Evolutionary conservation across 805 yeast species (phyloP), one percentile per base, ranked within the genome.

Genomic region (Saccharomycopsis schoenii): DNA sequence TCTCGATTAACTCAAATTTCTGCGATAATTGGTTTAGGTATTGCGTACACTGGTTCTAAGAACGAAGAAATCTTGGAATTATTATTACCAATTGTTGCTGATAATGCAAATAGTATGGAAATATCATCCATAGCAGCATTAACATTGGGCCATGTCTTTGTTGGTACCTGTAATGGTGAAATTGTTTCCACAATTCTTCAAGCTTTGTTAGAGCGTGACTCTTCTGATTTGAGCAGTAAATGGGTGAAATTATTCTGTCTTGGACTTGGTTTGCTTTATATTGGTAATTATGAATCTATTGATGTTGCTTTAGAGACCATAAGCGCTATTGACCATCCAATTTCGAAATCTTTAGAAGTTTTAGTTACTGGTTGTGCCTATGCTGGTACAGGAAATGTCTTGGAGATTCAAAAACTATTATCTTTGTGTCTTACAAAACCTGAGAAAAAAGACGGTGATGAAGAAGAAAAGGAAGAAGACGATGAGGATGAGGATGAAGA

Each of bases 381-480:
- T 75, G 96, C 97, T 11, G 99, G 98, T 65, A 90, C 98, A 47
- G 99, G 99, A 67, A 94, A 94, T 71, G 99, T 94, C 39, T 80
- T 94, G 64, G 94, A 92, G 76, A 88, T 94, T 64, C 99, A 94
- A 77, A 84, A 89, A 43, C 79, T 94, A 69, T 83, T 94, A 70
- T 87, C 96, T 6, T 41, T 57, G 25, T 63, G 66, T 40, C 58
- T 63, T 25, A 41, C 59, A 17, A 50, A 58, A 15, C 36, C 58
- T 6, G 70, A 70, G 57, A 81, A 82, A 55, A 79, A 78, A 61
- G 80, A 74, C n/a, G 73, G 66, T 29, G 78, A 70, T 2, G 72
- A 65, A 10, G 70, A 62, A 54, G 69, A 50, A 10, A 70, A 64
- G 2, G 67, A 54, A 10, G 66, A 61, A n/a, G 65, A 60, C 64